phyloP scores from a whole-genome alignment of 495 filamentous ascomycete species.

The Cryomyces antarcticus region DNA sequence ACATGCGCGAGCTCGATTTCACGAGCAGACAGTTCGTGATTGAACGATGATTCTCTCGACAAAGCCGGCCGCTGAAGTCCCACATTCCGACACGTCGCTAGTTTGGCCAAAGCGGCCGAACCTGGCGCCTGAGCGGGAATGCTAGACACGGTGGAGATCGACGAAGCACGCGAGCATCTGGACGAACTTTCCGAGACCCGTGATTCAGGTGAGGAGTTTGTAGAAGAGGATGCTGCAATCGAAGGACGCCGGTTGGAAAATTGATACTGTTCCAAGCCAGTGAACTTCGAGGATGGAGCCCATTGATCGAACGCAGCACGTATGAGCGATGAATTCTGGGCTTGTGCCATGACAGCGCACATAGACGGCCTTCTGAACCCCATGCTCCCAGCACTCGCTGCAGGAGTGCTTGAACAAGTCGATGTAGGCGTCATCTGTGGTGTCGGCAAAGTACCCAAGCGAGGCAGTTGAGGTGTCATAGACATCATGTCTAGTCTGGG shows the following conservation, averaged over 20 bases:
- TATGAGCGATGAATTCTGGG: constrained; percentile 40
- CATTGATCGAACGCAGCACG: constrained; percentile 30
- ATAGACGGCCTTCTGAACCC: constrained; percentile 44
- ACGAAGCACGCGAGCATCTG: constrained; percentile 25
- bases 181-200: constrained; percentile 71
- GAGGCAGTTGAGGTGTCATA: constrained; percentile 26
- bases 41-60: constrained; percentile 16
- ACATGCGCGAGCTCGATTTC: constrained; percentile 37
- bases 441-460: constrained; percentile 51
- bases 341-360: constrained; percentile 61
- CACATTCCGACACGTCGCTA: constrained; percentile 67
- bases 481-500: constrained; percentile 14
- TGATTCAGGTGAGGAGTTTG: constrained; percentile 69
- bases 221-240: constrained; percentile 56
- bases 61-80: constrained; percentile 25
- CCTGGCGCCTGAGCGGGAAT: constrained; percentile 47
- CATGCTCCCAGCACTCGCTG: constrained; percentile 48
- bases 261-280: constrained; percentile 31
- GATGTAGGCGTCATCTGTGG: constrained; percentile 65
- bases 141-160: constrained; percentile 31
- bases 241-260: constrained; percentile 27
- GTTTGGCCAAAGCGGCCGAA: constrained; percentile 45
- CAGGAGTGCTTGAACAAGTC: constrained; percentile 65
- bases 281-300: constrained; percentile 28
- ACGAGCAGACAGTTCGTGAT: constrained; percentile 1